phyloP scores from a whole-genome alignment of 164 flowering plant species.

The Nelumbo lutea region DNA sequence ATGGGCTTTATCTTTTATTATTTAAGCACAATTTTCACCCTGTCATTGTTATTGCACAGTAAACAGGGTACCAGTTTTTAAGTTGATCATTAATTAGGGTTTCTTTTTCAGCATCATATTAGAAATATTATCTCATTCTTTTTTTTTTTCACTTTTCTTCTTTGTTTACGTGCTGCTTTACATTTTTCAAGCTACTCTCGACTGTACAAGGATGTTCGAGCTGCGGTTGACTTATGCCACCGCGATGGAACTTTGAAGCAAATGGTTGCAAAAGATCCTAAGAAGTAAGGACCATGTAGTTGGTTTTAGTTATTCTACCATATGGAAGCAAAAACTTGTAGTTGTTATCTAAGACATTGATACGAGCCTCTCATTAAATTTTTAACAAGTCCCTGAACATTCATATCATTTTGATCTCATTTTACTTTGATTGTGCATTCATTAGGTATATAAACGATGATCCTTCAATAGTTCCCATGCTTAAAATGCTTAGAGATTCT shows the following conservation, averaged over 20 bases:
- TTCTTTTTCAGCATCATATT: not conserved
- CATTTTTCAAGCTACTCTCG: conserved; percentile 56
- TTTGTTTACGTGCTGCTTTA: not conserved
- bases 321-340: not conserved
- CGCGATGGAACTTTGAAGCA: conserved; percentile 97
- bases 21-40: too few relatives aligned
- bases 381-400: not conserved
- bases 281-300: conserved; percentile 36
- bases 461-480: conserved; percentile 71
- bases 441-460: conserved; percentile 87
- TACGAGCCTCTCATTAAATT: not conserved
- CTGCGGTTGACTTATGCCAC: conserved; percentile 97
- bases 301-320: too few relatives aligned
- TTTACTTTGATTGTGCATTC: not conserved
- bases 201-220: conserved; percentile 91
- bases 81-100: too few relatives aligned
- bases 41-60: too few relatives aligned
- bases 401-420: not conserved
- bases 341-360: not conserved
- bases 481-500: conserved; percentile 87
- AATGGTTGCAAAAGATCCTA: conserved; percentile 93
- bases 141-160: not conserved
- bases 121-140: not conserved
- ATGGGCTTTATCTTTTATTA: too few relatives aligned
- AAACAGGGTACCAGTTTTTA: too few relatives aligned